Evolutionary conservation across 2,329 filamentous ascomycete species (phyloP), one percentile per base, ranked within the genome.

Genomic region (Drechslera avenae): DNA sequence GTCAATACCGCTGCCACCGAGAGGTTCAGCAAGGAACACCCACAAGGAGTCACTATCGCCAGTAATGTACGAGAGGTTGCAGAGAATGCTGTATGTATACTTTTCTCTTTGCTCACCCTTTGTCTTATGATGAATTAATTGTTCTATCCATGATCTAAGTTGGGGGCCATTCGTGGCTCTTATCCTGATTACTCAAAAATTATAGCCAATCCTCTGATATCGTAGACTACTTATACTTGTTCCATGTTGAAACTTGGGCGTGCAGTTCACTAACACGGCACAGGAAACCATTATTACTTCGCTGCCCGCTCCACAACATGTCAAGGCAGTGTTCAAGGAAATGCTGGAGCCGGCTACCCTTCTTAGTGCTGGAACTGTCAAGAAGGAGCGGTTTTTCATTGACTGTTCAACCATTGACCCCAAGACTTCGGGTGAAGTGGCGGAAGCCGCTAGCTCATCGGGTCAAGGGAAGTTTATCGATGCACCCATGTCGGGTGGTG

Each of bases 341-440:
- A 91, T 97, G 69, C 79, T 96, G 36, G 80, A 83, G 39, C 77
- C 81, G 2, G 77, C 81, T 6, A 78, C 74, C 5, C 78, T 86
- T 4, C 78, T 81, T 5, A 73, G 73, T 26, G 67, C 79, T 16
- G 69, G 76, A 1, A 71, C 81, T 0, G 61, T 78, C 2, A 76
- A 78, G 33, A 81, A 81, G 42, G 78, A 87, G 50, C 86, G 91
- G 32, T 77, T 97, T 50, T 97, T 96, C 73, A 94, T 99, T 69
- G 94, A 99, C 74, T 93, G 89, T 74, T 97, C 93, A 3, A 99
- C 94, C 13, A 97, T 99, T 68, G 94, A 97, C 74, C 91, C 92
- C 0, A 85, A 86, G 26, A 90, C 91, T 2, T 97, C 92, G 1
- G 85, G 85, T 32, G 82, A 86, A 59, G 87, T 97, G 4, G 91